These are phyloP conservation scores for Leptographium procerum DNA, from an alignment of 2,329 filamentous ascomycete species.

Conservation along the genomic window DNA sequence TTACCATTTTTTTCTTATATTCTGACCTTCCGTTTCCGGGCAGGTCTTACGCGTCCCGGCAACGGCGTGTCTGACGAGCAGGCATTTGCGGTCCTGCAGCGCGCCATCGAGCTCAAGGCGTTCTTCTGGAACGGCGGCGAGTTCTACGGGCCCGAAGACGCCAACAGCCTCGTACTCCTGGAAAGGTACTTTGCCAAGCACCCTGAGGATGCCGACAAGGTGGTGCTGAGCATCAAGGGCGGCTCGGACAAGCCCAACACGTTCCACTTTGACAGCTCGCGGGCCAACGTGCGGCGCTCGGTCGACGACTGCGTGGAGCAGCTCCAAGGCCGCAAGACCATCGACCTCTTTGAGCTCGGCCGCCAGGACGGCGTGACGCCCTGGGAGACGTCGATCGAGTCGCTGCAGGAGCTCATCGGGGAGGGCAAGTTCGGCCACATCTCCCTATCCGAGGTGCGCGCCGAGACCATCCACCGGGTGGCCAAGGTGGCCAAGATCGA, in stretches of 20 bases:
- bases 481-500: slow-evolving; percentile 29
- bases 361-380: slow-evolving; percentile 41
- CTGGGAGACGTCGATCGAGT: slow-evolving; percentile 30
- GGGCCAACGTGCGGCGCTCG: slow-evolving; percentile 41
- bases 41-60: slow-evolving; percentile 33
- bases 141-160: slow-evolving; percentile 49
- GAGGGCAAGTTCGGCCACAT: slow-evolving; percentile 30
- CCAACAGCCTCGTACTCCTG: slow-evolving; percentile 47
- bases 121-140: slow-evolving; percentile 53
- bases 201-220: slow-evolving; percentile 50
- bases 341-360: slow-evolving; percentile 50
- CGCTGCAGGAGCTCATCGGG: slow-evolving; percentile 37
- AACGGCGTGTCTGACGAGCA: slow-evolving; percentile 30
- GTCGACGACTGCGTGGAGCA: slow-evolving; percentile 43
- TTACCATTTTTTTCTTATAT: neutral
- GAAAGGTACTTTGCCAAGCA: slow-evolving; percentile 52
- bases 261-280: slow-evolving; percentile 36
- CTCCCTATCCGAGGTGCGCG: slow-evolving; percentile 35
- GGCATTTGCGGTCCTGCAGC: slow-evolving; percentile 43
- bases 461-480: slow-evolving; percentile 25
- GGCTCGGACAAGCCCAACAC: slow-evolving; percentile 17
- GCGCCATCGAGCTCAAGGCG: slow-evolving; percentile 31
- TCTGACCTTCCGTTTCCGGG: neutral
- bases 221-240: slow-evolving; percentile 54
- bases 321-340: slow-evolving; percentile 39